phyloP scores from a whole-genome alignment of 1,139 yeast genomes.

The Diutina sp. region DNA sequence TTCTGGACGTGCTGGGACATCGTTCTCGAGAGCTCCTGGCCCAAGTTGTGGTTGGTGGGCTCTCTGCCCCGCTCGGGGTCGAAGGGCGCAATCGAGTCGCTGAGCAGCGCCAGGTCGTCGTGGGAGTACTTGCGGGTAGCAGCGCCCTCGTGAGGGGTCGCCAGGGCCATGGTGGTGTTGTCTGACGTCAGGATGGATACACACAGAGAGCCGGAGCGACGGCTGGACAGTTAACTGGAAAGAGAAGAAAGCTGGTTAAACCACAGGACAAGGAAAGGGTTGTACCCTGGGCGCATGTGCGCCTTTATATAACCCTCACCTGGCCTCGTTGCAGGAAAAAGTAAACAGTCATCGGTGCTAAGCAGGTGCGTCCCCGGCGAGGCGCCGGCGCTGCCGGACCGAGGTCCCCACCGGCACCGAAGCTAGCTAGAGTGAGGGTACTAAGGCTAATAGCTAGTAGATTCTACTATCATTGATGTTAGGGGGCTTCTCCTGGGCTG shows the following conservation, averaged over 20 bases:
- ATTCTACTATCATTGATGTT: background rate
- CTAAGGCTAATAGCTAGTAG: no score
- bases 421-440: no score
- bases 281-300: no score
- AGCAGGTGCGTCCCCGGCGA: background rate
- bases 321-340: background rate
- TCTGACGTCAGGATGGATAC: background rate
- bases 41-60: background rate
- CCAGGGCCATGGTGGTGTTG: background rate
- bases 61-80: background rate
- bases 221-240: background rate
- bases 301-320: background rate
- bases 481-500: background rate
- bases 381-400: background rate
- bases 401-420: background rate
- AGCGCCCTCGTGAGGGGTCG: background rate
- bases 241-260: no score
- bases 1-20: constrained; percentile 13
- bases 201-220: background rate
- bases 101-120: background rate
- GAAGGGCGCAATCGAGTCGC: background rate
- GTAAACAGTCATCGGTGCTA: background rate
- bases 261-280: no score
- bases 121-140: background rate
- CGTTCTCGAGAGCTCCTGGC: constrained; percentile 4